These are phyloP conservation scores for Pythium brachiatum DNA, from an alignment of 352 stramenopile genomes.

Conservation along the genomic window DNA sequence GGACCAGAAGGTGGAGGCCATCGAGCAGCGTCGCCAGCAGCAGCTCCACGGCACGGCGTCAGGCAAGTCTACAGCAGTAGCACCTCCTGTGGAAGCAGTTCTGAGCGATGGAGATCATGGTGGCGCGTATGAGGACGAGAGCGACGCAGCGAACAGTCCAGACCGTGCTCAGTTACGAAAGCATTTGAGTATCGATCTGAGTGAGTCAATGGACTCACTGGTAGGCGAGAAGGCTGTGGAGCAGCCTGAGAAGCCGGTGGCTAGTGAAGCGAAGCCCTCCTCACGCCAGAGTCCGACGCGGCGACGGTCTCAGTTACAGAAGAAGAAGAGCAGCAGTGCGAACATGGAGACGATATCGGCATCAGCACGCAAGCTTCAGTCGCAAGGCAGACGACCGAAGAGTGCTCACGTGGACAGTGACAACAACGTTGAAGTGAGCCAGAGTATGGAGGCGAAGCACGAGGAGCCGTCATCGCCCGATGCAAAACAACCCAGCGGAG, in stretches of 20 bases:
- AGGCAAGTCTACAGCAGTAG: background rate
- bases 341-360: background rate
- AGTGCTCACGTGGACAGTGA: background rate
- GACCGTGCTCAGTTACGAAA: constrained; percentile 16
- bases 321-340: constrained; percentile 4
- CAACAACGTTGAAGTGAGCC: background rate
- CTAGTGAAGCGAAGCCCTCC: background rate
- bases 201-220: constrained; percentile 54
- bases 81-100: background rate
- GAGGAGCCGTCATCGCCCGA: constrained; percentile 1
- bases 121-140: constrained; percentile 1
- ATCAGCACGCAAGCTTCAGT: constrained; percentile 11
- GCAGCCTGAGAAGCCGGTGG: background rate
- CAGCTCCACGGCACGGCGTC: constrained; percentile 26
- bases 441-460: background rate
- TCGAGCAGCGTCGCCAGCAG: constrained; percentile 55
- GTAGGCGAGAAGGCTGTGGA: background rate
- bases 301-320: constrained; percentile 4
- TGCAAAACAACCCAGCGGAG: background rate
- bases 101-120: constrained; percentile 13
- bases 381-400: constrained; percentile 3
- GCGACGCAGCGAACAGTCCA: constrained; percentile 11
- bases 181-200: constrained; percentile 43
- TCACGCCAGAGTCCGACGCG: background rate
- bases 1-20: constrained; percentile 62